phyloP scores from a whole-genome alignment of 179 eudicot species.

The Spergularia azorica region DNA sequence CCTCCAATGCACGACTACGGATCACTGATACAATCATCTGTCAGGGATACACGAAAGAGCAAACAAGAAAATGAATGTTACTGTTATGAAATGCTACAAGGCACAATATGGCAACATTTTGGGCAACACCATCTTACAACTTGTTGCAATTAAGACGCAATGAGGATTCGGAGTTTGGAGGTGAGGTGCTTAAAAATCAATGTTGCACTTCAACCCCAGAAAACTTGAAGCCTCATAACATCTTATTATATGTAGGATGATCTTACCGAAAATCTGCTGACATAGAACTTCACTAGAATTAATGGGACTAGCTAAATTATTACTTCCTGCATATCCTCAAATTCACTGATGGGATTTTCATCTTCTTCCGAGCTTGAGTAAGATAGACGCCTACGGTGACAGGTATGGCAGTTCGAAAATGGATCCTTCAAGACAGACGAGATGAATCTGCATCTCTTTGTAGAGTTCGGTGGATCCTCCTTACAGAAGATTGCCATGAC shows the following conservation, averaged over 20 bases:
- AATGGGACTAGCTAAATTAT: background rate
- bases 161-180: background rate
- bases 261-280: background rate
- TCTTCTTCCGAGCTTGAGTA: conserved; percentile 40
- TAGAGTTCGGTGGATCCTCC: conserved; percentile 44
- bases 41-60: background rate
- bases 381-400: conserved; percentile 35
- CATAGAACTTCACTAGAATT: no score
- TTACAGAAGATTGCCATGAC: conserved; percentile 48
- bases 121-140: background rate
- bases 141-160: background rate
- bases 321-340: conserved; percentile 67
- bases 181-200: background rate
- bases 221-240: background rate
- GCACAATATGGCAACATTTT: background rate
- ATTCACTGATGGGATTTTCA: conserved; percentile 27
- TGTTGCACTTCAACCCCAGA: background rate
- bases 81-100: background rate
- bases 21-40: conserved; percentile 70
- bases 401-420: conserved; percentile 52
- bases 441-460: conserved; percentile 53
- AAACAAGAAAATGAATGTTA: background rate
- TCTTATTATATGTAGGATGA: background rate
- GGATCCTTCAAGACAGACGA: conserved; percentile 52
- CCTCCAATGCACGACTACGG: conserved; percentile 66